These are phyloP conservation scores for Globisporangium nagaii DNA, from an alignment of 352 stramenopile genomes.

Conservation along the genomic window DNA sequence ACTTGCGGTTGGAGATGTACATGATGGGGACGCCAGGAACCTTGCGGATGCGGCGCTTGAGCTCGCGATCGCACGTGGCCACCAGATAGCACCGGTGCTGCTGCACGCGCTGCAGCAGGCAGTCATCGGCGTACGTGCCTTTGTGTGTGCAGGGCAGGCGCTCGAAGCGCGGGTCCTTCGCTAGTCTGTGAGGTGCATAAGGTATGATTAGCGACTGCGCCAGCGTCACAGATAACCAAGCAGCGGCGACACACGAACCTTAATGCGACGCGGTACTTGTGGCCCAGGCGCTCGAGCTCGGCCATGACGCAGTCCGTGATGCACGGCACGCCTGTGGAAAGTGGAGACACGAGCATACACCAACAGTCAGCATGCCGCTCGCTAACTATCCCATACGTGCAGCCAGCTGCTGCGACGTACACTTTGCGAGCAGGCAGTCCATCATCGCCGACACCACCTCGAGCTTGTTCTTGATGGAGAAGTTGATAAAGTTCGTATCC, in stretches of 20 bases:
- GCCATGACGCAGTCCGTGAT: conserved; percentile 99
- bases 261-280: conserved; percentile 95
- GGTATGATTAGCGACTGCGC: no score
- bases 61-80: conserved; percentile 99
- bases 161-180: conserved; percentile 98
- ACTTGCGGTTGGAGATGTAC: conserved; percentile 99
- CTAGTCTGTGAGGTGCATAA: conserved; percentile 63
- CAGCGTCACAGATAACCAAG: no score
- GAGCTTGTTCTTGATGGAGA: conserved; percentile 99
- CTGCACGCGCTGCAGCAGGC: conserved; percentile 89
- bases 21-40: conserved; percentile 99
- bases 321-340: conserved; percentile 82
- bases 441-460: conserved; percentile 99
- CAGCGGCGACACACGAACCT: conserved; percentile 14
- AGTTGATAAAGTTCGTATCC: conserved; percentile 99
- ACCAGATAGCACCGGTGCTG: conserved; percentile 99
- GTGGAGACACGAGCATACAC: no score
- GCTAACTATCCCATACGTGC: not conserved
- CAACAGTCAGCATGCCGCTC: not conserved
- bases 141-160: conserved; percentile 97
- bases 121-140: conserved; percentile 99
- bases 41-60: conserved; percentile 98
- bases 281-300: conserved; percentile 98
- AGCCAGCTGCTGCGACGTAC: no score
- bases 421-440: conserved; percentile 99